A percentile compares a stretch with the other conserved stretches of the same genome.
Evolutionary conservation across 2,329 filamentous ascomycete species (phyloP).

Genomic region (Teratosphaeria nubilosa): DNA sequence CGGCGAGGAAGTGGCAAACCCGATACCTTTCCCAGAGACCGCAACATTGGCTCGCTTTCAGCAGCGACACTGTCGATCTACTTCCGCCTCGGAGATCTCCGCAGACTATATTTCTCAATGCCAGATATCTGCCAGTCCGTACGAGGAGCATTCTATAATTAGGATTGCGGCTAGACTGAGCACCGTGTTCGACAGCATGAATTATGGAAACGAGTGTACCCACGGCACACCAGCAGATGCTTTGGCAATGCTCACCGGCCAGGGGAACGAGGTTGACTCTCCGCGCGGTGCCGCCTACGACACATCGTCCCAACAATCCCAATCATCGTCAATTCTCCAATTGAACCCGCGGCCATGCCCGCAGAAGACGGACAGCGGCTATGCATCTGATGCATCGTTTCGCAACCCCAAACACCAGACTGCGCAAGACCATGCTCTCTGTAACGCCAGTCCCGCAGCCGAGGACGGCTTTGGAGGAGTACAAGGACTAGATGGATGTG

Average conservation of each 20-base stretch:
- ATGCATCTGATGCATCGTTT: conserved; percentile 22
- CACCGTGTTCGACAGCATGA: conserved; percentile 17
- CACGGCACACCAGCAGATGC: conserved; percentile 16
- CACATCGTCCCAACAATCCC: conserved; percentile 1
- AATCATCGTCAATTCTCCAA: not conserved
- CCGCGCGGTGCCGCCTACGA: not conserved
- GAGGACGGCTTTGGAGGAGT: not conserved
- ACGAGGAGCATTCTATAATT: conserved; percentile 7
- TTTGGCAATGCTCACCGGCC: conserved; percentile 15
- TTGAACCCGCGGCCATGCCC: conserved; percentile 2
- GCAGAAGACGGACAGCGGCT: conserved; percentile 24
- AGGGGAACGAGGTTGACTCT: conserved; percentile 1
- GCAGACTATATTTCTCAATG: conserved; percentile 17
- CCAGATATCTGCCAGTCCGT: conserved; percentile 14
- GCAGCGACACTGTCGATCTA: conserved; percentile 11
- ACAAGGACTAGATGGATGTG: not conserved
- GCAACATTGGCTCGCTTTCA: conserved; percentile 9
- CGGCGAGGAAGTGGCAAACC: not conserved
- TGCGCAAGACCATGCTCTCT: not conserved
- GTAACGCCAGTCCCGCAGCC: not conserved
- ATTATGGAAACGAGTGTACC: conserved; percentile 3
- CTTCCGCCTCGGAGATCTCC: conserved; percentile 13
- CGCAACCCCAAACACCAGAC: not conserved
- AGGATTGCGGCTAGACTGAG: conserved; percentile 18
- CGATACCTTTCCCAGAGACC: not conserved